Base-by-base conservation (phyloP, 1,284 basidiomycete genomes). In the Macrocystidia cucumis region DNA sequence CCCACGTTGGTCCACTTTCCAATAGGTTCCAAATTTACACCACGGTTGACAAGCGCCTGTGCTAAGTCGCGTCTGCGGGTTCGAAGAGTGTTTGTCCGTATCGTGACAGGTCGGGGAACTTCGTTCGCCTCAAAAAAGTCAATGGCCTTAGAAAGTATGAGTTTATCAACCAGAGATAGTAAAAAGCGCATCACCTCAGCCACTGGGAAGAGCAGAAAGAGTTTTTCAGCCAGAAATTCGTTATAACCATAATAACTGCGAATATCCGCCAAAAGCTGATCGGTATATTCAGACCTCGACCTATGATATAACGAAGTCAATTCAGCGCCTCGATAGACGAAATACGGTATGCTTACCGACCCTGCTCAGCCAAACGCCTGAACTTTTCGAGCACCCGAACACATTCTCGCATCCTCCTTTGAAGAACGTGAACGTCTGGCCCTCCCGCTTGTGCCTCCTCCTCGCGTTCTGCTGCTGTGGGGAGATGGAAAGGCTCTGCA, bases 81-180 rank as follows among this genome's bases (percentile, higher is more conserved):
- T 44, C 91, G 87, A 9, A 99, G 73, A 4, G 95, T 98, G 61
- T 99, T 99, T 33, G 93, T 93, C 36, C 96, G 86, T 53, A 99
- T 98, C 4, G 96, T 98, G 14, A 99, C 92, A 5, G 96, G 96
- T 41, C 96, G 79, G 9, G 93, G 81, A 2, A 92, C 79, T 59
- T 99, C 96, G 59, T 98, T 98, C 9, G 95, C 86, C 60, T 98
- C 96, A 56, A 98, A 98, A 62, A 98, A 98, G 49, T 96, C 92
- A 43, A 98, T 85, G 0, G 92, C 91, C 90, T 93, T 46, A 33
- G 44, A 43, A 41, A 37, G 46, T 35, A 37, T 30, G 25, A 39
- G 13, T 38, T 35, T 16, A 26, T 37, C 14, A 11, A 22, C 31
- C 19, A 9, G 24, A 16, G 25, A 13, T 27, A 42, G 27, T 40